Evolutionary conservation across 257 asterid genomes (phyloP), one percentile per base, ranked within the genome.

Genomic region (Euphrasia confusa): DNA sequence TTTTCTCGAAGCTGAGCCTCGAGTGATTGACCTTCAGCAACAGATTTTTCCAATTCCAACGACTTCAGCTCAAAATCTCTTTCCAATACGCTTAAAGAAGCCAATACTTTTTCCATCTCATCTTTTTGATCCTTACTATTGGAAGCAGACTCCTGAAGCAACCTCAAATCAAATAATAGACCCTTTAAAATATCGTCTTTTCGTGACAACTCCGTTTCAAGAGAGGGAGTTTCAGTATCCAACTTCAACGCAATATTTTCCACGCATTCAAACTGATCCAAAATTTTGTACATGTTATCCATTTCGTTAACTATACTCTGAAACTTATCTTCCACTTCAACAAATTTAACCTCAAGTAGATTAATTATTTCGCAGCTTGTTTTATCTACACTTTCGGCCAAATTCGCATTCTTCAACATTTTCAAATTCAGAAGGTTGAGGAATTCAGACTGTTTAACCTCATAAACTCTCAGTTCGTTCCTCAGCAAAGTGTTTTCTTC

Each of bases 101-200:
- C 81, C 63, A 67, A 40, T 66, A 93, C 59, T 44, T 75, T 75
- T 72, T 81, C 85, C 66, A 71, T 78, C 68, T 84, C 90, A 67
- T 80, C 89, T 52, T 89, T 84, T 61, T 81, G 79, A 68, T 92
- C 99, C 77, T 81, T 82, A 67, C 74, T 77, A 61, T 71, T 85
- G 9, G 97, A 93, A 28, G 95, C 80, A 53, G 96, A 84, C 81
- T 93, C 97, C 75, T 93, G 99, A 55, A 93, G 84, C 89, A 85
- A 71, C 67, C 87, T 81, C 75, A 93, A 73, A 76, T 93, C 99
- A 78, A 93, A 93, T 32, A 81, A 73, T 53, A 87, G 62, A 44
- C 99, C 99, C 42, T 82, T 82, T 70, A 89, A 80, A 69, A 93
- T 72, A 57, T 85, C 91, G 76, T 89, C 99, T 76, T 89, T 93